Base-by-base conservation (phyloP, 139 green algal species). In the Ostreobium quekettii region DNA sequence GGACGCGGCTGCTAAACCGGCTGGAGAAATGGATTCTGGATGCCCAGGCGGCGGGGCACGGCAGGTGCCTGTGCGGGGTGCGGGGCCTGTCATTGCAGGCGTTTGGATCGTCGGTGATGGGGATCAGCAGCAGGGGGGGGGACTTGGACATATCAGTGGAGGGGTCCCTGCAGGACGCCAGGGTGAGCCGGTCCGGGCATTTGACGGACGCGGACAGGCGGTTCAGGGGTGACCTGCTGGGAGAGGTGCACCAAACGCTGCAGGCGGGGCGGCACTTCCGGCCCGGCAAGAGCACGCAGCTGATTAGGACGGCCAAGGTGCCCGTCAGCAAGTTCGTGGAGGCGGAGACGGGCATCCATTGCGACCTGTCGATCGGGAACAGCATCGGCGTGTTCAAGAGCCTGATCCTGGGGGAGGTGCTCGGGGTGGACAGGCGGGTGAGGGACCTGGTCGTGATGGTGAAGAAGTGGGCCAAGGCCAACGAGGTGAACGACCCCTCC, bases 381-480 rank as follows among this genome's bases (percentile, higher is more conserved):
- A 47, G 32, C 30, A 47, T 31, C 5, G 59, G 59, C 26, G 59
- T 66, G 28, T 66, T 66, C 59, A 66, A 66, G 30, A 66, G 59
- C 32, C 46, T 15, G 22, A 11, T 66, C 6, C 30, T 66, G 19
- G 59, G 24, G 26, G 30, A 66, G 30, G 59, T 66, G 30, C 26
- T 66, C 59, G 7, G 26, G 47, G 24, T 66, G 22, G 59, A 66
- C 24, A 5, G 5, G 26, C 28, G 59, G 7, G 59, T 66, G 19
- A 26, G 30, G 47, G 59, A 66, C 7, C 26, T 66, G 59, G 30
- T 66, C 8, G 26, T 66, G 4, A 47, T 42, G 38, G 83, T 95
- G 26, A 95, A 95, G 81, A 26, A 73, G 47, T 95, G 89, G 89
- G 83, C 87, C 7, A 79, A 78, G 33, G 77, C 76, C 2, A 78